phyloP scores from a whole-genome alignment of 805 yeast genomes.

The Saccharomyces paradoxus region DNA sequence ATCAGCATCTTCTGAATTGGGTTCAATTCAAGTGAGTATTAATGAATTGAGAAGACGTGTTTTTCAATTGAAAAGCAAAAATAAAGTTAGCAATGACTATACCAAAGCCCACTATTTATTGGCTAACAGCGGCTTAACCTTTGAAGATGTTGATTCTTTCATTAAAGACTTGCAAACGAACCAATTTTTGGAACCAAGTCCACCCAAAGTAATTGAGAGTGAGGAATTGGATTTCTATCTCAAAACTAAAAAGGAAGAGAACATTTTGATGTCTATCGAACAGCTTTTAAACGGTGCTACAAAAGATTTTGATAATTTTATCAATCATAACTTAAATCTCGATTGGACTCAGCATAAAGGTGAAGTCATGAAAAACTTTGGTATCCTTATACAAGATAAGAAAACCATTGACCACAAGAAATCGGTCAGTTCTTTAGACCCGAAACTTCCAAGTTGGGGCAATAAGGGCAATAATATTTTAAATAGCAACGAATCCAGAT shows the following conservation, averaged over 20 bases:
- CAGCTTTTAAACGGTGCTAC: slow-evolving; percentile 67
- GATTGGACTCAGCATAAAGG: slow-evolving; percentile 81
- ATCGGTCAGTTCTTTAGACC: slow-evolving; percentile 10
- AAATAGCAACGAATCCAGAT: slow-evolving; percentile 24
- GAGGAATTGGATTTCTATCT: slow-evolving; percentile 55
- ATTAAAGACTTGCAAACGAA: slow-evolving; percentile 37
- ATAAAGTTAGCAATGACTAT: slow-evolving; percentile 33
- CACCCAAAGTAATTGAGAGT: slow-evolving; percentile 13
- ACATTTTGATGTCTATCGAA: slow-evolving; percentile 73
- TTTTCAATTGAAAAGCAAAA: slow-evolving; percentile 41
- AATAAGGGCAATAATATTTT: slow-evolving; percentile 22
- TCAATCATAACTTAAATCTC: slow-evolving; percentile 60
- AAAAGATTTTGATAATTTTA: slow-evolving; percentile 71
- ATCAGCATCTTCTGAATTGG: slow-evolving; percentile 53
- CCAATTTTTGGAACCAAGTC: slow-evolving; percentile 28
- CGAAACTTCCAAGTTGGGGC: slow-evolving; percentile 26
- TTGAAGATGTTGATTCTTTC: slow-evolving; percentile 70
- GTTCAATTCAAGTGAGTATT: slow-evolving; percentile 72
- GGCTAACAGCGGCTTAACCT: slow-evolving; percentile 81
- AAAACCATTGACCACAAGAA: slow-evolving; percentile 6
- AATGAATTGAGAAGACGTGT: slow-evolving; percentile 70
- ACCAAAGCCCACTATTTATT: slow-evolving; percentile 81
- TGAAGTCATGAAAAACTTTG: slow-evolving; percentile 65
- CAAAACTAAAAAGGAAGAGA: slow-evolving; percentile 69
- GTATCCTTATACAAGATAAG: slow-evolving; percentile 36